Percentiles rank a stretch among this genome's conserved stretches.
phyloP scores from a whole-genome alignment of 2,329 filamentous ascomycete genomes.

The Parastagonospora avenae region DNA sequence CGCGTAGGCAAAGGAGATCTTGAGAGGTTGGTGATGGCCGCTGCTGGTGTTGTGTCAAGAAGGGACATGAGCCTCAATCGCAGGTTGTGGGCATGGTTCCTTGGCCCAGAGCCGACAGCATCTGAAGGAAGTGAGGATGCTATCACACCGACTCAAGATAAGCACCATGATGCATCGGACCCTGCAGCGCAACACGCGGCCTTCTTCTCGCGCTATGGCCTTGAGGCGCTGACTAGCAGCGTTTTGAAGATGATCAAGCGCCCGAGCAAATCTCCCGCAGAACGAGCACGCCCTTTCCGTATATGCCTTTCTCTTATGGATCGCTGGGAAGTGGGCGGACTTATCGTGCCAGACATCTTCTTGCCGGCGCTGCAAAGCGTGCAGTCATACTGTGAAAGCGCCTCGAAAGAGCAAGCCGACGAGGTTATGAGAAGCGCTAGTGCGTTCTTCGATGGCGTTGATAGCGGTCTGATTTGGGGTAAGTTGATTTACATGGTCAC shows the following conservation, averaged over 20 bases:
- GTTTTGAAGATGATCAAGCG: slow-evolving; percentile 76
- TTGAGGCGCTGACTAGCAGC: slow-evolving; percentile 74
- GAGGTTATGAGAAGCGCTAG: slow-evolving; percentile 93
- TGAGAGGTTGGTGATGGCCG: slow-evolving; percentile 79
- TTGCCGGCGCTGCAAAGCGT: slow-evolving; percentile 83
- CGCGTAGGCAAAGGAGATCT: slow-evolving; percentile 76
- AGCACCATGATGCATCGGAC: slow-evolving; percentile 53
- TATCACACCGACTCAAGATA: slow-evolving; percentile 52
- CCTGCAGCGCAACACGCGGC: slow-evolving; percentile 54
- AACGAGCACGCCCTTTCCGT: slow-evolving; percentile 83
- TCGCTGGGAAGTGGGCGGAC: slow-evolving; percentile 92
- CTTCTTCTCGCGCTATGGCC: slow-evolving; percentile 83
- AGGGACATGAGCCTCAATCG: slow-evolving; percentile 97
- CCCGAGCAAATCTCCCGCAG: slow-evolving; percentile 60
- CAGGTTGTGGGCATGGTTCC: slow-evolving; percentile 92
- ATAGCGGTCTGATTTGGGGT: slow-evolving; percentile 90
- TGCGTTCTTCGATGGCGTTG: slow-evolving; percentile 96
- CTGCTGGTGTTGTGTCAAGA: slow-evolving; percentile 83
- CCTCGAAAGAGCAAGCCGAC: slow-evolving; percentile 72
- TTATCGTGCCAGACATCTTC: slow-evolving; percentile 88
- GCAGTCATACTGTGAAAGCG: slow-evolving; percentile 70
- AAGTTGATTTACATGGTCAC: slow-evolving; percentile 73
- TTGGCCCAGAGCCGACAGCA: slow-evolving; percentile 72
- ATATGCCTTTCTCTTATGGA: slow-evolving; percentile 97
- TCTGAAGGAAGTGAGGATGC: slow-evolving; percentile 40